Percentiles rank a stretch among this genome's conserved stretches.
phyloP scores from a whole-genome alignment of 805 yeast species.

The Clavispora vitiphila region DNA sequence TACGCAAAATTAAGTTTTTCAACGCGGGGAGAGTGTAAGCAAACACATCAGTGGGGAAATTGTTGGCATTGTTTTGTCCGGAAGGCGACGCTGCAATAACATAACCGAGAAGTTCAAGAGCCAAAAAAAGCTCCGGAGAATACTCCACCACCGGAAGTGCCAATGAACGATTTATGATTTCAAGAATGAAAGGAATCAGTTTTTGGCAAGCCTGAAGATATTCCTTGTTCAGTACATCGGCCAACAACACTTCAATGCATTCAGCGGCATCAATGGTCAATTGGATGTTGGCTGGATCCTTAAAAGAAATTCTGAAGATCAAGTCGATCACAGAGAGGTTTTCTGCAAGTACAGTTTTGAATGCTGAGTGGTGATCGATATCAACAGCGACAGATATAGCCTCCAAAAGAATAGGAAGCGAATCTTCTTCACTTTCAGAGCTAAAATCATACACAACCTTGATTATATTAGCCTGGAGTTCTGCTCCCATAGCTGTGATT shows the following conservation, averaged over 20 bases:
- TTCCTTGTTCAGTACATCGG: constrained; percentile 36
- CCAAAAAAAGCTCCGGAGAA: constrained; percentile 53
- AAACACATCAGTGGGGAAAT: constrained; percentile 38
- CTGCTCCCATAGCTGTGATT: constrained; percentile 13
- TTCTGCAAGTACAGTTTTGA: constrained; percentile 12
- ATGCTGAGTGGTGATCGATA: constrained; percentile 24
- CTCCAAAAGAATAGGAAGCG: constrained; percentile 70
- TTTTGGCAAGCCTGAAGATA: constrained; percentile 46
- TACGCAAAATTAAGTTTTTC: constrained; percentile 33
- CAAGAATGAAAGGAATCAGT: constrained; percentile 48
- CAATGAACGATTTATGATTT: constrained; percentile 25
- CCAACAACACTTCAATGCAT: constrained; percentile 58
- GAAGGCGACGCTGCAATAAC: constrained; percentile 45
- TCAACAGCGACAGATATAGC: constrained; percentile 55
- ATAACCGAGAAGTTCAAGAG: constrained; percentile 52
- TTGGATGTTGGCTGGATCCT: constrained; percentile 72
- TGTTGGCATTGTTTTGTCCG: constrained; percentile 3
- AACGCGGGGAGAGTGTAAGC: constrained; percentile 40
- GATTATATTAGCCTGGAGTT: constrained; percentile 31
- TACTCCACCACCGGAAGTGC: constrained; percentile 37
- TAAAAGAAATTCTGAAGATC: constrained; percentile 59
- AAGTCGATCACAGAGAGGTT: constrained; percentile 44
- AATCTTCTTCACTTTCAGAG: constrained; percentile 71
- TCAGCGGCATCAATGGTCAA: constrained; percentile 64
- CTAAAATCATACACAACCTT: constrained; percentile 41